A percentile compares a stretch with the other conserved stretches of the same genome.
Evolutionary conservation across 345 rosid species (phyloP).

Genomic region (Sisymbrium irio): DNA sequence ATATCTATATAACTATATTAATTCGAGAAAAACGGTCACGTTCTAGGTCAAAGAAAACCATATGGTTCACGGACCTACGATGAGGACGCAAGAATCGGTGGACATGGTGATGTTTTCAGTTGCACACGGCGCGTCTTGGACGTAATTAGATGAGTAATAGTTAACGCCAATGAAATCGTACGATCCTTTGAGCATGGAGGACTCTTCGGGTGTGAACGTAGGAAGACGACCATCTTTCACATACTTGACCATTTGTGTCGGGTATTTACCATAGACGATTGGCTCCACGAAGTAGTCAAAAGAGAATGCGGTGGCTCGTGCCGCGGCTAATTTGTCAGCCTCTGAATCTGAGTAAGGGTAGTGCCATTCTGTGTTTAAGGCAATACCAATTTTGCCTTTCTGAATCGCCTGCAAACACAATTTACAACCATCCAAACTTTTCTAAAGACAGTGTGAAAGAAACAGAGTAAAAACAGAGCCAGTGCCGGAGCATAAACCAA

Average conservation of each 20-base stretch:
- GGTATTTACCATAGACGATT: slow-evolving; percentile 41
- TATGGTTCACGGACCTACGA: slow-evolving; percentile 16
- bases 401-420: slow-evolving; percentile 39
- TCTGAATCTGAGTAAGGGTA: slow-evolving; percentile 39
- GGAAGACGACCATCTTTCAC: slow-evolving; percentile 47
- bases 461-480: background rate
- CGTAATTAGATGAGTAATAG: slow-evolving; percentile 44
- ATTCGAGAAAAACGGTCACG: too few species aligned
- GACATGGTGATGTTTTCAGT: slow-evolving; percentile 32
- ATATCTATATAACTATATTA: too few species aligned
- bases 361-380: slow-evolving; percentile 36
- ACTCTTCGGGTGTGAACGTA: slow-evolving; percentile 37
- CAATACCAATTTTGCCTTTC: slow-evolving; percentile 44
- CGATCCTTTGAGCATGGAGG: slow-evolving; percentile 37
- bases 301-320: slow-evolving; percentile 42
- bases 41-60: background rate
- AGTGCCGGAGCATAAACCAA: background rate
- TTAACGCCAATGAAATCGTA: slow-evolving; percentile 52
- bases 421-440: background rate
- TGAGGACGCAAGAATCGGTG: slow-evolving; percentile 41
- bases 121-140: slow-evolving; percentile 16
- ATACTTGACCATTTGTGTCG: slow-evolving; percentile 28
- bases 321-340: slow-evolving; percentile 37
- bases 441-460: background rate
- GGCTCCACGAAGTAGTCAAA: slow-evolving; percentile 50